These are phyloP conservation scores for Rhizopogon sp. DNA, from an alignment of 768 basidiomycete species.

Conservation along the genomic window DNA sequence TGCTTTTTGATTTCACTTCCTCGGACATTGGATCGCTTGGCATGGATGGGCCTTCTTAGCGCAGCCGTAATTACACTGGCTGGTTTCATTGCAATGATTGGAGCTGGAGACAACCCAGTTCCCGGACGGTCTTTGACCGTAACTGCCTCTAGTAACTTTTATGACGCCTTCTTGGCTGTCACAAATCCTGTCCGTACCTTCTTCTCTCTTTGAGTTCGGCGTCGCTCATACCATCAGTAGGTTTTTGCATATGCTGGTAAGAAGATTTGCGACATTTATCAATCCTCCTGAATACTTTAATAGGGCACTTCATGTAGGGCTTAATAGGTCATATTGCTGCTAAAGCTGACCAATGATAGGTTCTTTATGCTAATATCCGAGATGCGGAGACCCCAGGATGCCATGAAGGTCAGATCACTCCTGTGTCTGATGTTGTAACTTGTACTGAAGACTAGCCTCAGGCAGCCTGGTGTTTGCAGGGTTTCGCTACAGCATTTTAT, in stretches of 20 bases:
- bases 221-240: constrained; percentile 13
- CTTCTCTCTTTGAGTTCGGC: not conserved
- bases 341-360: constrained; percentile 25
- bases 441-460: constrained; percentile 6
- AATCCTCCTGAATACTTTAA: not conserved
- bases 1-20: constrained; percentile 40
- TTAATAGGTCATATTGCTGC: not conserved
- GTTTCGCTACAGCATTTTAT: constrained; percentile 48
- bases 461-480: constrained; percentile 53
- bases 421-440: not conserved
- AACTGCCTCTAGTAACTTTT: constrained; percentile 36
- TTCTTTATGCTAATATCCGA: constrained; percentile 58
- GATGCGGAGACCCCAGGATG: constrained; percentile 46
- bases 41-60: constrained; percentile 44
- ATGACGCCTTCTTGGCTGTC: constrained; percentile 46
- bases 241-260: constrained; percentile 48
- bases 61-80: constrained; percentile 37
- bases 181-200: constrained; percentile 42
- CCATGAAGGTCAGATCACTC: constrained; percentile 42
- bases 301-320: constrained; percentile 49
- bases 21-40: constrained; percentile 40
- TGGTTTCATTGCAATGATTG: constrained; percentile 46
- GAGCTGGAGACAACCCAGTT: constrained; percentile 40
- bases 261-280: constrained; percentile 4
- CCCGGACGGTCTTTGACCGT: constrained; percentile 35